Evolutionary conservation across 2,329 filamentous ascomycete species (phyloP), one percentile per base, ranked within the genome.

Genomic region (Chaetomiaceae sp.): DNA sequence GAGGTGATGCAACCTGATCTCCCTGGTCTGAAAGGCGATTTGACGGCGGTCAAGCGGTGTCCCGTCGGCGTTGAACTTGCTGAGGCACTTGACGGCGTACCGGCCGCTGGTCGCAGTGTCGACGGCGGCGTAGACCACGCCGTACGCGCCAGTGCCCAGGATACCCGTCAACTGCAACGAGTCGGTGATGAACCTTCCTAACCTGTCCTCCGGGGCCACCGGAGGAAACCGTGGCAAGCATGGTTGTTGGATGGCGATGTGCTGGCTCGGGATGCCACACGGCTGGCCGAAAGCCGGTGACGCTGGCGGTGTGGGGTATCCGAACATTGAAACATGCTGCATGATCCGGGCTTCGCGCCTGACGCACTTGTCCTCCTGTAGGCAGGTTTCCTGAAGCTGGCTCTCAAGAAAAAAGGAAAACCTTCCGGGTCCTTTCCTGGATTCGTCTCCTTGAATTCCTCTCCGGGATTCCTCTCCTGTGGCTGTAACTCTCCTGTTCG

Each of bases 51-150:
- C 91, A 74, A 97, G 76, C 31, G 79, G 79, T 12, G 77, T 75
- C 58, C 82, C 82, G 66, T 84, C 79, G 58, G 77, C 64, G 69
- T 92, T 93, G 70, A 85, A 79, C 72, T 96, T 97, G 83, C 89
- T 93, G 66, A 99, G 79, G 55, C 91, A 92, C 78, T 99, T 99
- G 66, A 99, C 92, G 58, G 93, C 93, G 76, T 95, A 99, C 58
- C 82, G 84, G 52, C 83, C 79, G 66, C 86, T 81, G 60, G 84
- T 92, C 67, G 85, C 85, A 66, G 92, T 81, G 72, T 93, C 91
- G 71, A 87, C 76, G 63, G 91, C 91, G 58, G 85, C 83, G 74
- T 97, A 97, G 21, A 99, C 93, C 37, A 96, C 91, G 58, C 93
- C 93, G 70, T 99, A 99, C 51, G 93, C 93, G 61, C 93, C 93